phyloP scores from a whole-genome alignment of 257 asterid species.

The Dorcoceras hygrometricum region DNA sequence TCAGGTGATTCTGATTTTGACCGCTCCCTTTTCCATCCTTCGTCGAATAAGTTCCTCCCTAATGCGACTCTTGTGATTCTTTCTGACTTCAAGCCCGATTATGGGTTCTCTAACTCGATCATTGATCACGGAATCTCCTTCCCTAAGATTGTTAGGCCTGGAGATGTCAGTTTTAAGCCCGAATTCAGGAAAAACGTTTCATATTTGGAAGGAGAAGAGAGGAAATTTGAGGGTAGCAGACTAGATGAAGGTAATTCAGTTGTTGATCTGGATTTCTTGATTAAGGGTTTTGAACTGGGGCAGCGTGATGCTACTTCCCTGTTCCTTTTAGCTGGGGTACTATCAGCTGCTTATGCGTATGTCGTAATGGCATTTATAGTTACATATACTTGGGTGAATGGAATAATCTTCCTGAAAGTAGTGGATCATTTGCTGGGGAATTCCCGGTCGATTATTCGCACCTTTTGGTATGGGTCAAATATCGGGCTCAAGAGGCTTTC shows the following conservation, averaged over 20 bases:
- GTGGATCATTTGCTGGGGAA: slow-evolving; percentile 68
- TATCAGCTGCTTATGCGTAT: slow-evolving; percentile 60
- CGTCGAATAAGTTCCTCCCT: slow-evolving; percentile 36
- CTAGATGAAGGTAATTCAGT: slow-evolving; percentile 40
- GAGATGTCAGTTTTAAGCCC: slow-evolving; percentile 44
- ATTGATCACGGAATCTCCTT: slow-evolving; percentile 37
- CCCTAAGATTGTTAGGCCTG: slow-evolving; percentile 34
- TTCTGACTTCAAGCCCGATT: slow-evolving; percentile 33
- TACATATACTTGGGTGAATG: slow-evolving; percentile 71
- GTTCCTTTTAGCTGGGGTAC: slow-evolving; percentile 51
- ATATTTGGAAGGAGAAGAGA: slow-evolving; percentile 29
- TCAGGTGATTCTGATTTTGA: slow-evolving; percentile 82
- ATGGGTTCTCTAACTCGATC: slow-evolving; percentile 35
- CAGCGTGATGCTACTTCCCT: slow-evolving; percentile 53
- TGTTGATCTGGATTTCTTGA: slow-evolving; percentile 60
- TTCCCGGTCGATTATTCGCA: slow-evolving; percentile 47
- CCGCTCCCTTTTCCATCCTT: slow-evolving; percentile 54
- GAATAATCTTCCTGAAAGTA: slow-evolving; percentile 63
- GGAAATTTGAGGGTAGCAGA: slow-evolving; percentile 31
- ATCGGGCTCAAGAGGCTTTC: slow-evolving; percentile 73
- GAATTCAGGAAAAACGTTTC: slow-evolving; percentile 33
- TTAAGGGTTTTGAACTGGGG: slow-evolving; percentile 71
- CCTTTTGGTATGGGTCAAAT: slow-evolving; percentile 71
- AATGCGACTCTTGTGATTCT: slow-evolving; percentile 46
- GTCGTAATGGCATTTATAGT: slow-evolving; percentile 69